These are phyloP conservation scores for Fibroporia radiculosa DNA, from an alignment of 768 basidiomycete species.

Conservation along the genomic window DNA sequence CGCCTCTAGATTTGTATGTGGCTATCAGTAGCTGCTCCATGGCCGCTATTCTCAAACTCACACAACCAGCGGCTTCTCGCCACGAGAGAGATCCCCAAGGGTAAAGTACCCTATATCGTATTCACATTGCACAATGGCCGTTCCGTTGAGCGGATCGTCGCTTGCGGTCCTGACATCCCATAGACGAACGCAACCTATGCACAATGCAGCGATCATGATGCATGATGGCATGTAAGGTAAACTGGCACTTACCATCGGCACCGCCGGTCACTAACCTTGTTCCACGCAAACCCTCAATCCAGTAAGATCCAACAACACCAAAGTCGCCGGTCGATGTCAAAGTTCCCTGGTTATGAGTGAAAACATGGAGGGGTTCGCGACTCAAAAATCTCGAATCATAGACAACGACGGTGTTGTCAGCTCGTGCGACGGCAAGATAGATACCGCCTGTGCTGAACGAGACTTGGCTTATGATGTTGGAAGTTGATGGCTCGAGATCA, in stretches of 20 bases:
- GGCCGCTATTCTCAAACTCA: constrained; percentile 25
- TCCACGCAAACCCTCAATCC: constrained; percentile 37
- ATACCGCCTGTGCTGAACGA: constrained; percentile 54
- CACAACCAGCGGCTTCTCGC: constrained; percentile 55
- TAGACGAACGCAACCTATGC: constrained; percentile 57
- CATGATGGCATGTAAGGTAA: not conserved
- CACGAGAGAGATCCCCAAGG: constrained; percentile 44
- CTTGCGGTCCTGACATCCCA: constrained; percentile 51
- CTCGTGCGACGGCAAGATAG: constrained; percentile 52
- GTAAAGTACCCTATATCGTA: constrained; percentile 55
- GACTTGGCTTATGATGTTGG: constrained; percentile 42
- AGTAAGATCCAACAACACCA: constrained; percentile 46
- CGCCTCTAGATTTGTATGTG: not conserved
- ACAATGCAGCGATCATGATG: constrained; percentile 3
- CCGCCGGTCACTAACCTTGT: constrained; percentile 55
- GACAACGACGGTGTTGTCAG: constrained; percentile 50
- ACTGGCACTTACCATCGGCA: constrained; percentile 43
- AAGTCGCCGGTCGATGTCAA: constrained; percentile 23
- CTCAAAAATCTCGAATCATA: constrained; percentile 54
- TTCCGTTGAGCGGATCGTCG: constrained; percentile 34
- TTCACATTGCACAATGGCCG: constrained; percentile 41
- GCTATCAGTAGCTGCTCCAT: not conserved
- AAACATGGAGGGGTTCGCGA: constrained; percentile 38
- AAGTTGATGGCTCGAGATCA: no score
- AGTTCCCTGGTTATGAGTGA: constrained; percentile 32